Percentiles rank a stretch among this genome's conserved stretches.
phyloP scores from a whole-genome alignment of 352 stramenopile species.

The Pythium sp. region DNA sequence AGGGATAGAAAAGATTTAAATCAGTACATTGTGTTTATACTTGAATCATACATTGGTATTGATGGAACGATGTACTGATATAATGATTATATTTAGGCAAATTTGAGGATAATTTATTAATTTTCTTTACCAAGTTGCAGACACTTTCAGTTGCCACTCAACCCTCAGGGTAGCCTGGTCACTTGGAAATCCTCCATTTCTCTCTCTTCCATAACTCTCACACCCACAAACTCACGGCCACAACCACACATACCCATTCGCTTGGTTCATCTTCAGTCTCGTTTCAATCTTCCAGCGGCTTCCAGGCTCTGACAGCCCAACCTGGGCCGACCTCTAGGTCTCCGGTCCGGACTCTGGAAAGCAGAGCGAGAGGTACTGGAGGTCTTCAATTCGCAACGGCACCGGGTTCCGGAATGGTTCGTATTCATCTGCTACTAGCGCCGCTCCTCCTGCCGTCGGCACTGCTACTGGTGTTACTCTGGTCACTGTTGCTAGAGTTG shows the following conservation, averaged over 20 bases:
- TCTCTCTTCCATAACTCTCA: not conserved
- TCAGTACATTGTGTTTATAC: not conserved
- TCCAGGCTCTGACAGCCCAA: not conserved
- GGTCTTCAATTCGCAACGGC: slow-evolving; percentile 32
- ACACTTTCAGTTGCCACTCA: not conserved
- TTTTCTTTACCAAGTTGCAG: not conserved
- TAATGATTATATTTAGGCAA: not conserved
- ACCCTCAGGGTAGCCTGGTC: not conserved
- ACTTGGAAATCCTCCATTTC: not conserved
- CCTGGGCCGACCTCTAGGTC: not conserved
- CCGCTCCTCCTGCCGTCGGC: not conserved
- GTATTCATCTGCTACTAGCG: slow-evolving; percentile 17
- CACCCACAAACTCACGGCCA: too few relatives aligned
- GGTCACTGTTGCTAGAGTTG: not conserved
- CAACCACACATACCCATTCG: too few relatives aligned
- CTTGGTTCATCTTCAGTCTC: not conserved
- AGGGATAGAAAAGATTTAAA: not conserved
- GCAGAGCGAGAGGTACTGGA: slow-evolving; percentile 27
- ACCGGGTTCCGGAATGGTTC: slow-evolving; percentile 40
- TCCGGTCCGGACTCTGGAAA: not conserved
- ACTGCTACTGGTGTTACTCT: not conserved
- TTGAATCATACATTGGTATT: not conserved
- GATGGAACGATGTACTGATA: not conserved
- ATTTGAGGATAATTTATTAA: slow-evolving; percentile 4
- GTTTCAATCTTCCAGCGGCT: not conserved